Conservation (phyloP, 1,284 basidiomycete genomes). For the Chalciporus piperatoides region DNA sequence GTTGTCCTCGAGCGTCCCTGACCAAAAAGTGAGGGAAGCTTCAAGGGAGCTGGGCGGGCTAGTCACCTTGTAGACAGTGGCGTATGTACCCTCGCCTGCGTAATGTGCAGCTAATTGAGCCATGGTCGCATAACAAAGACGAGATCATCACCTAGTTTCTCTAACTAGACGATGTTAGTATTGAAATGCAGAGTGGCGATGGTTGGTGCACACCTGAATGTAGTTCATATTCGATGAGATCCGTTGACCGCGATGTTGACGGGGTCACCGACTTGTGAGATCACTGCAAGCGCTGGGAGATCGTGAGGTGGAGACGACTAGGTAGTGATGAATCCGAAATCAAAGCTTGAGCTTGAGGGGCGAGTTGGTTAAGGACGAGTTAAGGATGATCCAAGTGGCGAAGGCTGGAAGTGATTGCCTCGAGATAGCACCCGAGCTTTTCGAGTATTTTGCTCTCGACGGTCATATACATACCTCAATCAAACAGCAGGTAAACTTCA, state of each 20-base stretch:
- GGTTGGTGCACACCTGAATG: constrained; percentile 26
- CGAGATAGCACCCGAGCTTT: background rate
- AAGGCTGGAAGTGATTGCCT: too few species aligned
- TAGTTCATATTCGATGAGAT: constrained; percentile 28
- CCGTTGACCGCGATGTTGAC: background rate
- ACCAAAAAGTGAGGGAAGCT: constrained; percentile 10
- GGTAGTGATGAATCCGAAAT: background rate
- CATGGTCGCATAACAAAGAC: background rate
- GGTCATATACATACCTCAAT: background rate
- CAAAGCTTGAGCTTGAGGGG: background rate
- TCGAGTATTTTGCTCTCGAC: constrained; percentile 10
- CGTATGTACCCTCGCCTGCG: constrained; percentile 80
- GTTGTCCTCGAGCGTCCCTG: constrained; percentile 83
- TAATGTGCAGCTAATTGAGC: constrained; percentile 8
- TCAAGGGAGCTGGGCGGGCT: background rate
- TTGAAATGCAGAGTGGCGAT: background rate
- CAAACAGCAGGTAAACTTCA: constrained; percentile 9
- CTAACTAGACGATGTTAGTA: constrained; percentile 26
- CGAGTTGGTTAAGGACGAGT: background rate
- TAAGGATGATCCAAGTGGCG: too few species aligned
- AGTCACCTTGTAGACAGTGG: constrained; percentile 85
- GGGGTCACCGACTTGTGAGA: background rate
- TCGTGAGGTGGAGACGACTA: constrained; percentile 1
- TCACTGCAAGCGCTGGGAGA: constrained; percentile 4
- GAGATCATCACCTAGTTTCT: constrained; percentile 30